Percentiles rank a stretch among this genome's conserved stretches.
Conservation (phyloP, 2,329 filamentous ascomycete species). For the Orbilia oligospora region DNA sequence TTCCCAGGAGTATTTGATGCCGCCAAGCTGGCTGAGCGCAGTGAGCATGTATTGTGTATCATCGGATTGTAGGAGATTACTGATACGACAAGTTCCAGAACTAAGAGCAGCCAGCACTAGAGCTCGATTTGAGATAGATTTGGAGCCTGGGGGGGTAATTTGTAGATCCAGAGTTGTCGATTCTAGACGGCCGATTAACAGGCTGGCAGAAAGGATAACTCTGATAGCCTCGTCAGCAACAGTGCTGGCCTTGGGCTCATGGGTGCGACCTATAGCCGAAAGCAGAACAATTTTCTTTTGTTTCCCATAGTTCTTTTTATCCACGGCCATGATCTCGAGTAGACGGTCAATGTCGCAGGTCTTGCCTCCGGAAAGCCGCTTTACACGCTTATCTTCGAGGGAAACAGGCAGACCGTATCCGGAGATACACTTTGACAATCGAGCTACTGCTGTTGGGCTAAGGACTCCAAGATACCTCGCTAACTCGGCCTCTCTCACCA, state of each 20-base stretch:
- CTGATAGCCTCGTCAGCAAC: constrained; percentile 89
- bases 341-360: constrained; percentile 87
- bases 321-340: constrained; percentile 93
- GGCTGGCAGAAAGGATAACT: constrained; percentile 83
- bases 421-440: constrained; percentile 92
- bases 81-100: constrained; percentile 86
- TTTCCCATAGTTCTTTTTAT: constrained; percentile 97
- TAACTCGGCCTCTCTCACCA: constrained; percentile 97
- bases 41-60: constrained; percentile 98
- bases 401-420: constrained; percentile 92
- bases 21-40: constrained; percentile 85
- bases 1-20: constrained; percentile 92
- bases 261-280: constrained; percentile 87
- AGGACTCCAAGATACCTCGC: constrained; percentile 89
- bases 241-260: constrained; percentile 88
- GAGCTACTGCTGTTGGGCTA: constrained; percentile 86
- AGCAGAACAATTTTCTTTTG: constrained; percentile 97
- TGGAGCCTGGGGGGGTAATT: constrained; percentile 92
- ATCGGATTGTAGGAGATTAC: constrained; percentile 93
- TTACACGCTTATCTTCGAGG: constrained; percentile 84
- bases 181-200: constrained; percentile 72
- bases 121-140: constrained; percentile 96
- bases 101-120: constrained; percentile 94
- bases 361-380: constrained; percentile 86
- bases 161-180: constrained; percentile 78